A percentile compares a stretch with the other conserved stretches of the same genome.
phyloP scores from a whole-genome alignment of 495 filamentous ascomycete species.

The Aspergillus wentii region DNA sequence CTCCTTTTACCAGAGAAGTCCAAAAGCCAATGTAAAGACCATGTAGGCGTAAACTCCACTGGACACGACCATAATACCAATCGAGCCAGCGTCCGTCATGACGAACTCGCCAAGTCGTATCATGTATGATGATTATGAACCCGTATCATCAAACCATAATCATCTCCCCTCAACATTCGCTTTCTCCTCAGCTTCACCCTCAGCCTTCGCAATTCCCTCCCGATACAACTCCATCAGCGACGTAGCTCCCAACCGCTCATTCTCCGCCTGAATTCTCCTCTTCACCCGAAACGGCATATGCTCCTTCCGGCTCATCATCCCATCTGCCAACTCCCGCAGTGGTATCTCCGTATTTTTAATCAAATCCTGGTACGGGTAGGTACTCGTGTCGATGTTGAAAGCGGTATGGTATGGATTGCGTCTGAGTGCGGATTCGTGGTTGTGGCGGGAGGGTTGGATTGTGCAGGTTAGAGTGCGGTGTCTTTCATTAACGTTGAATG shows the following conservation, averaged over 20 bases:
- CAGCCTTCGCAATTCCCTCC: slow-evolving; percentile 9
- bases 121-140: too few relatives aligned
- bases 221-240: slow-evolving; percentile 26
- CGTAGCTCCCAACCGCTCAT: slow-evolving; percentile 12
- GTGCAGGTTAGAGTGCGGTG: slow-evolving; percentile 15
- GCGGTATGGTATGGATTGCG: slow-evolving; percentile 27
- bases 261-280: slow-evolving; percentile 10
- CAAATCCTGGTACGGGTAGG: slow-evolving; percentile 22
- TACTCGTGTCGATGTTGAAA: slow-evolving; percentile 14
- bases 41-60: too few relatives aligned
- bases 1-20: too few relatives aligned
- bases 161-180: too few relatives aligned
- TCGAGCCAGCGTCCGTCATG: too few relatives aligned
- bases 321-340: slow-evolving; percentile 25
- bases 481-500: too few relatives aligned
- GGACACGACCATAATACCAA: too few relatives aligned
- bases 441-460: slow-evolving; percentile 20
- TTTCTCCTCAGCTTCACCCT: slow-evolving; percentile 1
- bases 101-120: too few relatives aligned
- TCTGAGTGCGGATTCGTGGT: slow-evolving; percentile 18
- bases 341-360: slow-evolving; percentile 17
- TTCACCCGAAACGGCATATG: slow-evolving; percentile 7
- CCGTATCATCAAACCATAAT: too few relatives aligned
- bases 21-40: too few relatives aligned
- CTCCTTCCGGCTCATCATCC: slow-evolving; percentile 18